phyloP scores from a whole-genome alignment of 1,284 basidiomycete species.

The Moesziomyces parantarcticus region DNA sequence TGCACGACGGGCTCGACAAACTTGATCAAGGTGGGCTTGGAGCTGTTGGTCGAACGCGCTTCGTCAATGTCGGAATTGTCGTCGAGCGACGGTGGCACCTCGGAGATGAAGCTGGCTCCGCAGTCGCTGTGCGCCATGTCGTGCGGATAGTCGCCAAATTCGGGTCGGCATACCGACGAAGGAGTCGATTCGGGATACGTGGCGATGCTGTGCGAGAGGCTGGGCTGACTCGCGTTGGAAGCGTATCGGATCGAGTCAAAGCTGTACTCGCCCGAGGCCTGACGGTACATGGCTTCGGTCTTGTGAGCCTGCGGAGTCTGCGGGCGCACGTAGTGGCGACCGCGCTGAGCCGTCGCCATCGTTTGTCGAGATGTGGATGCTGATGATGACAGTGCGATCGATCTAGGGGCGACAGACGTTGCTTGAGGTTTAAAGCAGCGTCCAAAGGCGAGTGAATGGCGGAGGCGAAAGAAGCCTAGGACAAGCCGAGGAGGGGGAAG shows the following conservation, averaged over 20 bases:
- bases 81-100: constrained; percentile 26
- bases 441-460: background rate
- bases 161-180: constrained; percentile 32
- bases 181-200: constrained; percentile 41
- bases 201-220: constrained; percentile 39
- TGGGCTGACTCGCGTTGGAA: constrained; percentile 41
- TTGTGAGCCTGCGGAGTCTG: background rate
- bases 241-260: constrained; percentile 32
- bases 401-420: background rate
- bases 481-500: no score
- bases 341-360: constrained; percentile 23
- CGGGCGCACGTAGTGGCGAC: constrained; percentile 15
- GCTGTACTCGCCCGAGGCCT: constrained; percentile 20
- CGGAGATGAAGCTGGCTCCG: constrained; percentile 24
- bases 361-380: background rate
- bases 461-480: background rate
- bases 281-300: constrained; percentile 21
- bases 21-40: constrained; percentile 33
- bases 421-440: background rate
- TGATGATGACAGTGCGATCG: constrained; percentile 1
- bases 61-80: constrained; percentile 41
- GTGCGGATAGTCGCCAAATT: constrained; percentile 24
- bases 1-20: constrained; percentile 45
- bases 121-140: constrained; percentile 28
- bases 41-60: constrained; percentile 2